Conservation (phyloP, 192 early-diverging fungal genomes). For the Phlyctochytrium arcticum region DNA sequence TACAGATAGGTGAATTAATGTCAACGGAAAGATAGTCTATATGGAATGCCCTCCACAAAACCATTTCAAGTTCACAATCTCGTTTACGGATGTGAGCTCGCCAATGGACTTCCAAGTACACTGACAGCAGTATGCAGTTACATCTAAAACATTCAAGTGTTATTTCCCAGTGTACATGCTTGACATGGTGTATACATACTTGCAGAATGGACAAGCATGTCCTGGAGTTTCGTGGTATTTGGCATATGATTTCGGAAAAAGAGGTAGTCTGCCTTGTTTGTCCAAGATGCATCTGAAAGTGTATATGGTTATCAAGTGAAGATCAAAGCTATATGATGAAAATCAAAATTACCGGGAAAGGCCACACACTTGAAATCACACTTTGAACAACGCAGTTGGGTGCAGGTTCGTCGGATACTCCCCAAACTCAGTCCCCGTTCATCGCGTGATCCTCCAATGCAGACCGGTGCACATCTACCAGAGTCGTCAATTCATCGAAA, state of each 20-base stretch:
- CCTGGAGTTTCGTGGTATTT: constrained; percentile 8
- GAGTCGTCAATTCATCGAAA: neutral
- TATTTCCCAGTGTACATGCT: neutral
- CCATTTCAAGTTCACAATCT: constrained; percentile 19
- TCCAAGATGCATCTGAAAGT: constrained; percentile 11
- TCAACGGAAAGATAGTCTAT: no score
- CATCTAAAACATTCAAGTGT: constrained; percentile 5
- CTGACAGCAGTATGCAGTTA: constrained; percentile 22
- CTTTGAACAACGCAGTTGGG: constrained; percentile 9
- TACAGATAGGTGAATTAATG: no score
- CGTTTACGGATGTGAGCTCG: neutral
- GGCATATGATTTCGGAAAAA: constrained; percentile 33
- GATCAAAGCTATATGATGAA: neutral
- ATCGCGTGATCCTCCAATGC: constrained; percentile 12
- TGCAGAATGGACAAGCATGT: constrained; percentile 4
- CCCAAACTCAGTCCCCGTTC: constrained; percentile 7
- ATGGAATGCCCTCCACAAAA: constrained; percentile 25
- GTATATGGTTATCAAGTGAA: neutral
- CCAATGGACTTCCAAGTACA: constrained; percentile 13
- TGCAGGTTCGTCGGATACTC: constrained; percentile 3
- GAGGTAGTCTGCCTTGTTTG: constrained; percentile 14
- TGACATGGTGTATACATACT: neutral
- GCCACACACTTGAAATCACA: constrained; percentile 21
- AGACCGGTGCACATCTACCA: constrained; percentile 19
- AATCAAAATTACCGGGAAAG: constrained; percentile 4